A percentile compares a stretch with the other conserved stretches of the same genome.
These are phyloP conservation scores for Asterionellopsis glacialis DNA, from an alignment of 108 stramenopile species.

Conservation along the genomic window DNA sequence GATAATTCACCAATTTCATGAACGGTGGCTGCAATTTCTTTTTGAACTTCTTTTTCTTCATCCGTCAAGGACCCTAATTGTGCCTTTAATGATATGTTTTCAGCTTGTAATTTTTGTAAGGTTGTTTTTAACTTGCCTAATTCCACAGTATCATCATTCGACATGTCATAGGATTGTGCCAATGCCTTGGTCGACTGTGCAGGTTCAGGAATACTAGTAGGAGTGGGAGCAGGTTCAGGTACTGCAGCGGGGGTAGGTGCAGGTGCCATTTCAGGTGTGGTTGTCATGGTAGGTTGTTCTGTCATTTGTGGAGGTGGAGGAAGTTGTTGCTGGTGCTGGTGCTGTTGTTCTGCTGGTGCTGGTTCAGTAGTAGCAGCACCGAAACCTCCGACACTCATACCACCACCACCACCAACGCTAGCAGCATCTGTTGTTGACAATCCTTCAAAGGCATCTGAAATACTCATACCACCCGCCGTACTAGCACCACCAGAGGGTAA, in stretches of 20 bases:
- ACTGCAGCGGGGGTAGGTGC: conserved; percentile 5
- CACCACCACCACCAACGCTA: conserved; percentile 19
- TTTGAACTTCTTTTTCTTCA: conserved; percentile 71
- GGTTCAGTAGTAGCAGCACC: conserved; percentile 1
- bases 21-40: conserved; percentile 49
- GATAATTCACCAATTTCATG: conserved; percentile 58
- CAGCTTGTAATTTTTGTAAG: conserved; percentile 78
- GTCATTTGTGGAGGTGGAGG: conserved; percentile 16
- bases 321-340: conserved; percentile 3
- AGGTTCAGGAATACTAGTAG: neutral
- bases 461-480: conserved; percentile 40
- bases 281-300: neutral
- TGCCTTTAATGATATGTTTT: conserved; percentile 77
- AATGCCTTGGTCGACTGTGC: conserved; percentile 2
- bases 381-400: neutral
- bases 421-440: conserved; percentile 23
- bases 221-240: neutral
- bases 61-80: conserved; percentile 64
- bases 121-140: conserved; percentile 50
- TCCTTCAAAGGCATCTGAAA: conserved; percentile 84
- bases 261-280: neutral
- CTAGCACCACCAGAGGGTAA: conserved; percentile 5
- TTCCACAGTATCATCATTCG: conserved; percentile 38
- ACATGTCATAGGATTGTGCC: conserved; percentile 24
- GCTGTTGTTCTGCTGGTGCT: conserved; percentile 6